These are phyloP conservation scores for Coemansia javaensis DNA, from an alignment of 192 early-diverging fungal species.

Conservation along the genomic window DNA sequence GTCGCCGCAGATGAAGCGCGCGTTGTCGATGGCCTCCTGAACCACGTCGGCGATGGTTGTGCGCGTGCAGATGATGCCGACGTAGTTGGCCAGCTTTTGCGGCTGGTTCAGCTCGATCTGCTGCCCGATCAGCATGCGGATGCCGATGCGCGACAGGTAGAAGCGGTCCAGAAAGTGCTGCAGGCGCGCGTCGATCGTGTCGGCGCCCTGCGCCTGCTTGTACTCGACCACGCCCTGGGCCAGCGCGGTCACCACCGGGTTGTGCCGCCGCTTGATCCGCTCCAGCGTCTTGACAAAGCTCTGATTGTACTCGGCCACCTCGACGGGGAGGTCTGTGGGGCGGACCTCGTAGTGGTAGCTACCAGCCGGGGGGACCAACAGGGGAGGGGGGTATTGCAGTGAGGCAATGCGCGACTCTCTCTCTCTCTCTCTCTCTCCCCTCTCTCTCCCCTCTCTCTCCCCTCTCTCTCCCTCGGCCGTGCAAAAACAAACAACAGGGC, in stretches of 20 bases:
- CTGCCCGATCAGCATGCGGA: constrained; percentile 93
- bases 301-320: constrained; percentile 72
- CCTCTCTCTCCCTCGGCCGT: no score
- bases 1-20: constrained; percentile 84
- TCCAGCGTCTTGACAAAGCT: constrained; percentile 87
- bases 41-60: constrained; percentile 79
- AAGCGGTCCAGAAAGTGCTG: constrained; percentile 93
- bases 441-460: no score
- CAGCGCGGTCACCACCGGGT: constrained; percentile 86
- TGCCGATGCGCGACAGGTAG: constrained; percentile 97
- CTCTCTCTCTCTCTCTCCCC: no score
- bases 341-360: constrained; percentile 49
- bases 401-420: neutral
- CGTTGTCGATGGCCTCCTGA: constrained; percentile 85
- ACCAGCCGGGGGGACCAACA: constrained; percentile 10
- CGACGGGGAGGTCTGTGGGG: constrained; percentile 57
- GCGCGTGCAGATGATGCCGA: constrained; percentile 91
- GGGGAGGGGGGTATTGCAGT: neutral
- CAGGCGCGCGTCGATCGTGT: constrained; percentile 64
- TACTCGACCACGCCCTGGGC: constrained; percentile 93
- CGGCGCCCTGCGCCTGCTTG: constrained; percentile 57
- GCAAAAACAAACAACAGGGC: no score
- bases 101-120: constrained; percentile 65
- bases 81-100: constrained; percentile 64
- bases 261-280: constrained; percentile 86